Conservation (phyloP, 2,329 filamentous ascomycete genomes). For the Berkeleyomyces basicola region DNA sequence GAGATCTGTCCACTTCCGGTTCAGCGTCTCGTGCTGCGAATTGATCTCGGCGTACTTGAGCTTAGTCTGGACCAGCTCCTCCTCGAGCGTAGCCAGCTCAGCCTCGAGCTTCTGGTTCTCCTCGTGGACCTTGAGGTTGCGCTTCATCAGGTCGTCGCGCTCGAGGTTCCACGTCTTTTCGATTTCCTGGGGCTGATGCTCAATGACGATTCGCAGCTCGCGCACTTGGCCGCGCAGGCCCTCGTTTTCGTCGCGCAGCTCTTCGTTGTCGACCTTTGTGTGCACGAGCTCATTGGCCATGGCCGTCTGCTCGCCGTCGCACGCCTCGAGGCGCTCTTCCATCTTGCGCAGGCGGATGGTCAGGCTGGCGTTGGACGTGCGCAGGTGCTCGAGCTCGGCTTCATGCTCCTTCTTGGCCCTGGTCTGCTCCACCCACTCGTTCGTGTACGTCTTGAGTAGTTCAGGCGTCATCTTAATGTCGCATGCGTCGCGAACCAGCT, state of each 20-base stretch:
- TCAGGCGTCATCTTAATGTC: slow-evolving; percentile 72
- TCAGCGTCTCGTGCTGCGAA: slow-evolving; percentile 52
- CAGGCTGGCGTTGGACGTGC: slow-evolving; percentile 47
- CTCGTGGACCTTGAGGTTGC: slow-evolving; percentile 84
- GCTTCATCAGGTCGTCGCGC: slow-evolving; percentile 80
- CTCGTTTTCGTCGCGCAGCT: slow-evolving; percentile 78
- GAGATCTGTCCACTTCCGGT: slow-evolving; percentile 62
- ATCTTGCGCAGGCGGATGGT: slow-evolving; percentile 65
- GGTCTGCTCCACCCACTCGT: slow-evolving; percentile 86
- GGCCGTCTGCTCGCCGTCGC: slow-evolving; percentile 78
- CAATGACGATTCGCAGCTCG: slow-evolving; percentile 72
- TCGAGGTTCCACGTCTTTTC: slow-evolving; percentile 68
- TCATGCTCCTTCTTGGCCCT: slow-evolving; percentile 69
- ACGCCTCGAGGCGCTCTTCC: slow-evolving; percentile 75
- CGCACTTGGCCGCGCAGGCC: slow-evolving; percentile 68
- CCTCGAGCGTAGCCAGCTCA: slow-evolving; percentile 80
- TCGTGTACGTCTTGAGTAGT: slow-evolving; percentile 60
- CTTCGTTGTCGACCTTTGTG: slow-evolving; percentile 85
- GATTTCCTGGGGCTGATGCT: slow-evolving; percentile 76
- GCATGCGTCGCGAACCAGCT: slow-evolving; percentile 84
- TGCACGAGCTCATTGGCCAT: slow-evolving; percentile 83
- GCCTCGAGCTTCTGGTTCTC: slow-evolving; percentile 82
- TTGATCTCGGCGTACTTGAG: slow-evolving; percentile 85
- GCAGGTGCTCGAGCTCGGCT: slow-evolving; percentile 59
- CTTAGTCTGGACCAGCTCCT: slow-evolving; percentile 82